Evolutionary conservation across 176 grass and related monocot genomes (phyloP).

Genomic region (Ananas comosus): DNA sequence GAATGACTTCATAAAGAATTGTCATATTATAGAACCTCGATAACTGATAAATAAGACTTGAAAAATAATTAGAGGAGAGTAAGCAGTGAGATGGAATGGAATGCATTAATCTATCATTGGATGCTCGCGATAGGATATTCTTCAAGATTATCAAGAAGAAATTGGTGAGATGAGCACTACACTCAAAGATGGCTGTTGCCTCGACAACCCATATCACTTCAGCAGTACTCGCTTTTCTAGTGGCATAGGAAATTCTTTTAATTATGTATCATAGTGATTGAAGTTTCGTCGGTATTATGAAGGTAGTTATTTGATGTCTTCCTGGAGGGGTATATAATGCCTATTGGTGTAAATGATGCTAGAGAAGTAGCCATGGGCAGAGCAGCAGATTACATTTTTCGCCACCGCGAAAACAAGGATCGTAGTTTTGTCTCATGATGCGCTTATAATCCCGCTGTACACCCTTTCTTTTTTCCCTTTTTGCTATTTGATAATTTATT

Average conservation of each 20-base stretch:
- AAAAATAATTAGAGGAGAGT: slow-evolving; percentile 29
- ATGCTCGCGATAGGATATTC: neutral
- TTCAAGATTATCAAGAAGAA: neutral
- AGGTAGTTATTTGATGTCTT: neutral
- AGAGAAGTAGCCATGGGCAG: neutral
- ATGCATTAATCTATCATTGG: slow-evolving; percentile 48
- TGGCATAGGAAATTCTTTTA: neutral
- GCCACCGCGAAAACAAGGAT: neutral
- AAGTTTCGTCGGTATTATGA: neutral
- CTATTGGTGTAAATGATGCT: neutral
- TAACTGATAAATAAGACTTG: slow-evolving; percentile 37
- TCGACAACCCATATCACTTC: neutral
- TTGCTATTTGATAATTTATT: slow-evolving; percentile 5
- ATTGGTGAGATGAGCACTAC: neutral
- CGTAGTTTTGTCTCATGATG: neutral
- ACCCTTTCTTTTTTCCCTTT: neutral
- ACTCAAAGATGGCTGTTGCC: neutral
- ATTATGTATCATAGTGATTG: neutral
- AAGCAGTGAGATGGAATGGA: slow-evolving; percentile 36
- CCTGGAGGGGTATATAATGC: neutral
- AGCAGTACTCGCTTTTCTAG: neutral
- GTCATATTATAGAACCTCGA: slow-evolving; percentile 84
- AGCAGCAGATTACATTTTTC: neutral
- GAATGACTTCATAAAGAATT: slow-evolving; percentile 79
- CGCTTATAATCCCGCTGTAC: neutral